Evolutionary conservation across 1,284 basidiomycete species (phyloP), one percentile per base, ranked within the genome.

Genomic region (Gymnopus androsaceus): DNA sequence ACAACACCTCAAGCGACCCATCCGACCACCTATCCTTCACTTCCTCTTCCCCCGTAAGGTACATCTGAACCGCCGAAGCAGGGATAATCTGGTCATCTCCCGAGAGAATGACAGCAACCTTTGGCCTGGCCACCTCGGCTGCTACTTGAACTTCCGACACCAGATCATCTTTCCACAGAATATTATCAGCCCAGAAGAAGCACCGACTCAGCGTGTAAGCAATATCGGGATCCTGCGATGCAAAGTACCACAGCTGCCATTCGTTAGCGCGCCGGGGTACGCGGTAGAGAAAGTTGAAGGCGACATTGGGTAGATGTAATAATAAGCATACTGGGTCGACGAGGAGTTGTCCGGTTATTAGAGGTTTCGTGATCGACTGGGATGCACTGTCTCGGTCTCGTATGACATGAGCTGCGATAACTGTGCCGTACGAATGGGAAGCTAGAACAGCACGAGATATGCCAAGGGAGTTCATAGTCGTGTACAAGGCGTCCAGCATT

Each of bases 211-310:
- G 73, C 27, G 81, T 76, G 6, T 82, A 75, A 41, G 84, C 76
- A 42, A 86, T 75, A 63, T 88, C 85, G 9, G 83, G 72, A 59
- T 88, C 86, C 9, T 79, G 77, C 48, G 78, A 80, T 17, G 84
- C 77, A 60, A 88, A 87, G 64, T 83, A 88, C 82, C 83, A 87
- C 55, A 87, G 61, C 67, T 85, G 74, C 82, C 83, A 86, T 61
- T 87, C 82, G 63, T 84, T 82, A 37, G 83, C 82, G 1, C 62
- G 60, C 41, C 63, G 65, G 1, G 86, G 84, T 0, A 61, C 14
- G 12, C 85, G 80, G 68, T 87, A 86, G 36, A 87, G 71, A 59
- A 88, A 87, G 66, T 87, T 87, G 67, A 78, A 79, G 15, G 84
- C 83, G 37, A 87, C 79, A 11, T 77, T 62, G 0, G 84, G 82